Conservation (phyloP, 495 filamentous ascomycete genomes). For the Penicillium argentinense region DNA sequence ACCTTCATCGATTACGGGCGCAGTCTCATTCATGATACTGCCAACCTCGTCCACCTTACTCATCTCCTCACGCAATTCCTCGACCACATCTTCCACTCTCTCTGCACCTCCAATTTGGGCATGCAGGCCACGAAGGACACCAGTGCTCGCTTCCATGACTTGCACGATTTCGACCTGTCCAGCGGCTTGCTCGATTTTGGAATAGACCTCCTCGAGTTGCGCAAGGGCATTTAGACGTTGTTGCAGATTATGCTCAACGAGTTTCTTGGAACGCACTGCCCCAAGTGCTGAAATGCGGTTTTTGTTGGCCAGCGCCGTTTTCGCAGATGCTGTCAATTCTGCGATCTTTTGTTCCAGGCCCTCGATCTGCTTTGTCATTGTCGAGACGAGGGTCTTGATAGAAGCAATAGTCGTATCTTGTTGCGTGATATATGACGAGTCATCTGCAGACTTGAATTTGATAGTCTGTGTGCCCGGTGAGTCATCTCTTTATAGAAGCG, state of each 20-base stretch:
- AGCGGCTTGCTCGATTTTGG: conserved; percentile 78
- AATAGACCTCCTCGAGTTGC: conserved; percentile 81
- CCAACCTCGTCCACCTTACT: conserved; percentile 78
- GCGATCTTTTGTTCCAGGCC: conserved; percentile 55
- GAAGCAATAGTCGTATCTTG: conserved; percentile 81
- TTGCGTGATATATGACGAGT: conserved; percentile 57
- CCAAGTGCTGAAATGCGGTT: conserved; percentile 73
- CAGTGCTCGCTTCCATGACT: conserved; percentile 76
- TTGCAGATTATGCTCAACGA: conserved; percentile 67
- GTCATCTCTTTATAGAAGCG: conserved; percentile 13
- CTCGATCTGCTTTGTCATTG: conserved; percentile 62
- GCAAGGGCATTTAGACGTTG: conserved; percentile 66
- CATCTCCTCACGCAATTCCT: conserved; percentile 77
- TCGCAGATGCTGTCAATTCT: conserved; percentile 54
- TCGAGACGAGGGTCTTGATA: conserved; percentile 65
- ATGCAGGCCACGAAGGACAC: conserved; percentile 71
- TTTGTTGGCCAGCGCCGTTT: conserved; percentile 64
- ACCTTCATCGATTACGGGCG: conserved; percentile 66
- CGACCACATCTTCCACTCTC: conserved; percentile 71
- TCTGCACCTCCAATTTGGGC: conserved; percentile 74
- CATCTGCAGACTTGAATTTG: conserved; percentile 62
- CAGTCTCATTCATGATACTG: conserved; percentile 65
- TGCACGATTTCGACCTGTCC: conserved; percentile 77
- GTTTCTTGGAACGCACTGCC: conserved; percentile 79
- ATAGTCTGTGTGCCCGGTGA: conserved; percentile 54